These are phyloP conservation scores for Fusarium sp. DNA, from an alignment of 2,329 filamentous ascomycete species.

Conservation along the genomic window DNA sequence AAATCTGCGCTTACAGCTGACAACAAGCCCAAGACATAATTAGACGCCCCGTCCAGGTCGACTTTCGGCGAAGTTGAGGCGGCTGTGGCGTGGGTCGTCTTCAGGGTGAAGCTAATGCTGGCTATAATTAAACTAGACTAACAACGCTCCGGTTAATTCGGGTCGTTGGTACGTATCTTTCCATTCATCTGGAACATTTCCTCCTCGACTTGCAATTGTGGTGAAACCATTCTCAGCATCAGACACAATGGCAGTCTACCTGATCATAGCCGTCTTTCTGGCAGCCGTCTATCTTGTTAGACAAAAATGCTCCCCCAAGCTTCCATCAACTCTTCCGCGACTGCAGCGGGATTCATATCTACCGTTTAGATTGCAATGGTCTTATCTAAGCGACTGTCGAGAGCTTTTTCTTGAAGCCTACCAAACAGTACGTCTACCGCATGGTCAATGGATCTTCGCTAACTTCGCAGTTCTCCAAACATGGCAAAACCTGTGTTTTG, in stretches of 20 bases:
- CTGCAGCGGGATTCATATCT: slow-evolving; percentile 1
- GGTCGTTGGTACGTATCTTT: slow-evolving; percentile 19
- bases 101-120: background rate
- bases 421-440: slow-evolving; percentile 39
- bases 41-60: background rate
- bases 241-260: slow-evolving; percentile 8
- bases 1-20: background rate
- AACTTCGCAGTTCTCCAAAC: slow-evolving; percentile 53
- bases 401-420: slow-evolving; percentile 51
- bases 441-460: fast-evolving
- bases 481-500: slow-evolving; percentile 56
- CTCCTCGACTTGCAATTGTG: fast-evolving
- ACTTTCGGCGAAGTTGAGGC: background rate
- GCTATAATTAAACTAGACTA: slow-evolving; percentile 1
- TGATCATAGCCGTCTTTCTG: background rate
- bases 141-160: slow-evolving; percentile 1
- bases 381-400: slow-evolving; percentile 51
- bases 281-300: slow-evolving; percentile 4
- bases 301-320: background rate
- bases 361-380: slow-evolving; percentile 21
- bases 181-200: background rate
- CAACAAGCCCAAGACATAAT: background rate
- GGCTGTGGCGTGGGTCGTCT: slow-evolving; percentile 18
- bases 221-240: background rate
- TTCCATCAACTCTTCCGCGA: slow-evolving; percentile 20